A percentile compares a stretch with the other conserved stretches of the same genome.
phyloP scores from a whole-genome alignment of 2,329 filamentous ascomycete species.

The Colletotrichum sojae region DNA sequence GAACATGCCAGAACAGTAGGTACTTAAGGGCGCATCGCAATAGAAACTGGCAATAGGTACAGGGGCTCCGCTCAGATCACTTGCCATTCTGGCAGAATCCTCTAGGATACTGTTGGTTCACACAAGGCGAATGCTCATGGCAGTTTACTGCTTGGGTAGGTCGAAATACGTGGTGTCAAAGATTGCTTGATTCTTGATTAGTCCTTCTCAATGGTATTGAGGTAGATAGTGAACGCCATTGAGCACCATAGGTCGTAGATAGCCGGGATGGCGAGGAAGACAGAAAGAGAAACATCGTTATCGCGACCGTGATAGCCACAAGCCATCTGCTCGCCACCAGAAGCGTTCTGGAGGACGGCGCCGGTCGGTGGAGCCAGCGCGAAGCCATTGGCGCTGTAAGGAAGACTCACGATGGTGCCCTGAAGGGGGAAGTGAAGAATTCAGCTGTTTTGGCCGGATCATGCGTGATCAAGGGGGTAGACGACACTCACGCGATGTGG shows the following conservation, averaged over 20 bases:
- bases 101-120: no score
- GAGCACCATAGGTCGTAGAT: neutral
- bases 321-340: neutral
- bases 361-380: neutral
- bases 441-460: no score
- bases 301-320: neutral
- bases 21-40: no score
- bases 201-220: neutral
- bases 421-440: no score
- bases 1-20: no score
- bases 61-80: no score
- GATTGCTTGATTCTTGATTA: no score
- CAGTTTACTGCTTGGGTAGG: no score
- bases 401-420: neutral
- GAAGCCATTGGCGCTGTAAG: neutral
- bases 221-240: neutral
- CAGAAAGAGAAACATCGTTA: neutral
- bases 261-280: neutral
- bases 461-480: neutral
- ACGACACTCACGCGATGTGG: conserved; percentile 7
- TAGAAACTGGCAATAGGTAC: no score
- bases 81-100: no score
- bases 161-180: no score
- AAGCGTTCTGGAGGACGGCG: neutral
- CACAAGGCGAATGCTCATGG: no score